Evolutionary conservation across 768 basidiomycete species (phyloP).

Genomic region (Pleurotus ostreatus): DNA sequence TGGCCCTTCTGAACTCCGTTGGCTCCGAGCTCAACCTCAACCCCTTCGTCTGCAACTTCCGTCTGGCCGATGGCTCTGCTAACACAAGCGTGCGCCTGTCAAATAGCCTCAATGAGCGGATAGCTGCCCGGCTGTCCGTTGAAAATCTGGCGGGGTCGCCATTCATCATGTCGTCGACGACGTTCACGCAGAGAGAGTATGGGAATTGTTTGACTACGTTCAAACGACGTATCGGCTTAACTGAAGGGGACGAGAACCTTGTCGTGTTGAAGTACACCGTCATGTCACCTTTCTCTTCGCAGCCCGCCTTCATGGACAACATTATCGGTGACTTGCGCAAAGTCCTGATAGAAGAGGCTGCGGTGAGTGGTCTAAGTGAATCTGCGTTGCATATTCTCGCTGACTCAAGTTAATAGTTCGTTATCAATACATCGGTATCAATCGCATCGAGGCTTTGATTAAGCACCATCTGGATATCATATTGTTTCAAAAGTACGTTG

Average conservation of each 20-base stretch:
- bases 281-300: slow-evolving; percentile 37
- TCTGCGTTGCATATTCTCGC: too few species aligned
- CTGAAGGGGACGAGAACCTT: slow-evolving; percentile 24
- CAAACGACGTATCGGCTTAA: slow-evolving; percentile 31
- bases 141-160: slow-evolving; percentile 11
- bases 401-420: too few species aligned
- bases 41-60: slow-evolving; percentile 41
- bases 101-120: slow-evolving; percentile 33
- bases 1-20: slow-evolving; percentile 20
- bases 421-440: too few species aligned
- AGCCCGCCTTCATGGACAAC: slow-evolving; percentile 21
- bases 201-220: slow-evolving; percentile 27
- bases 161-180: slow-evolving; percentile 24
- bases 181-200: slow-evolving; percentile 27
- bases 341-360: slow-evolving; percentile 26
- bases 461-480: too few species aligned
- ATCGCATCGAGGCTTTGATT: too few species aligned
- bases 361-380: slow-evolving; percentile 20
- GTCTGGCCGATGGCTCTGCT: slow-evolving; percentile 20
- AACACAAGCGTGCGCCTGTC: slow-evolving; percentile 37
- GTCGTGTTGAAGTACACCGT: slow-evolving; percentile 31
- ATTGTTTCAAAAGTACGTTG: too few species aligned
- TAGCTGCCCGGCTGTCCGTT: slow-evolving; percentile 36
- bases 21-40: slow-evolving; percentile 43
- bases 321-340: slow-evolving; percentile 29